These are phyloP conservation scores for Chamaecrista fasciculata DNA, from an alignment of 306 rosid genomes.

Conservation along the genomic window DNA sequence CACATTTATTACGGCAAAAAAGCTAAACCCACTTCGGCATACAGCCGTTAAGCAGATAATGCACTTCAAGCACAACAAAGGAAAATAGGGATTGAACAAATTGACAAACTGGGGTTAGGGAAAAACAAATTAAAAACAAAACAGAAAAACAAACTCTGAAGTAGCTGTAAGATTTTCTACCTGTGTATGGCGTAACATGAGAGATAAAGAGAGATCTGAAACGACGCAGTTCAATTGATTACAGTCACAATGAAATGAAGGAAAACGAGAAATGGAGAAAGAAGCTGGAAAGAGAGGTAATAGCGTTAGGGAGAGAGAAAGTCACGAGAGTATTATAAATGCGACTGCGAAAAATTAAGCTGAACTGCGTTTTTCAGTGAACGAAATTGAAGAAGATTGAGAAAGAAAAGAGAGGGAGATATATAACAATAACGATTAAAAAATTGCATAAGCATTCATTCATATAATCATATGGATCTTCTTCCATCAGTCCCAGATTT, in stretches of 20 bases:
- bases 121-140: not conserved
- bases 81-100: not conserved
- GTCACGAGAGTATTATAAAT: constrained; percentile 54
- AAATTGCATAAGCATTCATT: not conserved
- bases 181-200: not conserved
- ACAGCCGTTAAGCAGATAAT: constrained; percentile 4
- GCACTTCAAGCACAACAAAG: not conserved
- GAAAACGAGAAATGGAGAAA: constrained; percentile 12
- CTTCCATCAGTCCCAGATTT: too few species aligned
- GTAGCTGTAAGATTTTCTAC: not conserved
- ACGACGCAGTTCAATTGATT: constrained; percentile 9
- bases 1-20: not conserved
- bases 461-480: not conserved
- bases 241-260: too few species aligned
- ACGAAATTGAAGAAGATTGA: not conserved
- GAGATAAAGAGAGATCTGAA: constrained; percentile 39
- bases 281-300: constrained; percentile 22
- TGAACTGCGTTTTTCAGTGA: not conserved
- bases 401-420: constrained; percentile 9
- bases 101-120: not conserved
- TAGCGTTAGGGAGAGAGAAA: constrained; percentile 27
- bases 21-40: constrained; percentile 22
- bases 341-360: not conserved
- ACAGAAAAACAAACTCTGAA: constrained; percentile 8
- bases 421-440: not conserved